Evolutionary conservation across 2,329 filamentous ascomycete genomes (phyloP).

Genomic region (Zalaria sp.): DNA sequence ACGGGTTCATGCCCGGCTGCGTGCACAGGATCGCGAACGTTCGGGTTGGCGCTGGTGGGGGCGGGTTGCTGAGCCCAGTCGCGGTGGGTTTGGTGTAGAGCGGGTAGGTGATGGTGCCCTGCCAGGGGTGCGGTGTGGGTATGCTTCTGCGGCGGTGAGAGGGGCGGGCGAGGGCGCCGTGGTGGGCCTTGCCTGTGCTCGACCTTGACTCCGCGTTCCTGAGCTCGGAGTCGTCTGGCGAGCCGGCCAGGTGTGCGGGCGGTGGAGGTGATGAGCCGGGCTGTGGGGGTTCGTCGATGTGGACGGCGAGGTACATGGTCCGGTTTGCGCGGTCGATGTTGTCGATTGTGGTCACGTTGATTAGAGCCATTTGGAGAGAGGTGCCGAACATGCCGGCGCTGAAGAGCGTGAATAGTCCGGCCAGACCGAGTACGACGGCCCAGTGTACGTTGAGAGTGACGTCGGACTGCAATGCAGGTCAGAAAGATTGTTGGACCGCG

Average conservation of each 20-base stretch:
- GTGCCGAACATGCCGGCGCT: slow-evolving; percentile 61
- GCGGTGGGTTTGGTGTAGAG: slow-evolving; percentile 20
- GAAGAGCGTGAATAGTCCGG: slow-evolving; percentile 68
- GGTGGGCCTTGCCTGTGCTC: slow-evolving; percentile 15
- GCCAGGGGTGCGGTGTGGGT: slow-evolving; percentile 10
- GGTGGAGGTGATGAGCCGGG: slow-evolving; percentile 2
- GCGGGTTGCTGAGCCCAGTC: background rate
- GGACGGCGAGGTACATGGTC: slow-evolving; percentile 61
- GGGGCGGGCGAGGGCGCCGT: slow-evolving; percentile 19
- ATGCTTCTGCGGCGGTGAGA: background rate
- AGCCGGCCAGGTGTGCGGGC: background rate
- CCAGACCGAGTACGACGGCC: slow-evolving; percentile 51
- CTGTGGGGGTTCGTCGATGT: slow-evolving; percentile 36
- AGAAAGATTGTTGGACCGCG: background rate
- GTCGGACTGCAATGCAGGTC: background rate
- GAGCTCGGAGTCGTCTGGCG: background rate
- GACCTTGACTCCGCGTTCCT: background rate
- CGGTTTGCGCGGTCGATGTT: slow-evolving; percentile 47
- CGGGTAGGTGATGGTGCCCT: slow-evolving; percentile 44
- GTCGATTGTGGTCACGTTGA: slow-evolving; percentile 78
- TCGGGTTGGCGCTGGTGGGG: slow-evolving; percentile 23
- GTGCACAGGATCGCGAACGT: slow-evolving; percentile 71
- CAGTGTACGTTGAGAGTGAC: slow-evolving; percentile 41
- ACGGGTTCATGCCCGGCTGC: slow-evolving; percentile 66
- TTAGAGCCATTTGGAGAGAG: slow-evolving; percentile 52